Evolutionary conservation across 768 basidiomycete genomes (phyloP), one percentile per base, ranked within the genome.

Genomic region (Crepidotus variabilis): DNA sequence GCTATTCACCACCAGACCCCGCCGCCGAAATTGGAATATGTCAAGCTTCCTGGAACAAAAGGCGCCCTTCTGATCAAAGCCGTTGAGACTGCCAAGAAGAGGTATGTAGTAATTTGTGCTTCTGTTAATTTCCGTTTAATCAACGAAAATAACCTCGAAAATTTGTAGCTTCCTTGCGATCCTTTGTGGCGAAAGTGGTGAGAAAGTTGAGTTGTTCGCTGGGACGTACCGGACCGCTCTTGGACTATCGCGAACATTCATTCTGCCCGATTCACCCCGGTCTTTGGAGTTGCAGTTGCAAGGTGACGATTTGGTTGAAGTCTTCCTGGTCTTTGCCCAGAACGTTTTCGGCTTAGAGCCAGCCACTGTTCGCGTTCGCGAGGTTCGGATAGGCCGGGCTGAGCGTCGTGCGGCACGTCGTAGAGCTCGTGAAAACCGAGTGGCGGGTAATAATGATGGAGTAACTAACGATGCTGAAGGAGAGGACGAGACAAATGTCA

Each of bases 321-420:
- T 95, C 7, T 95, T 94, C 69, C 78, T 95, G 24, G 89, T 95
- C 2, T 95, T 95, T 67, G 83, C 87, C 1, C 92, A 94, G 67
- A 94, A 93, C 60, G 90, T 95, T 24, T 95, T 95, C 65, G 93
- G 94, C 10, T 73, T 95, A 35, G 93, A 95, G 67, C 93, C 93
- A 9, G 92, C 92, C 1, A 96, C 94, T 0, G 93, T 96, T 18
- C 83, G 93, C 23, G 93, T 96, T n/a, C 85, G 93, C 4, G 94
- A 96, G 69, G 93, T 96, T 21, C 81, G 94, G 33, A 92, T 95
- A 46, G 93, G 91, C 6, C 84, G 93, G 3, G 90, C 90, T 1
- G 94, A 94, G 69, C 81, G 93, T 32, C 74, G 94, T 57, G 92
- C 92, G 10, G 90, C 92, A 20, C 78, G 93, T 33, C 79, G 94